phyloP scores from a whole-genome alignment of 805 yeast species.

The Metschnikowia lochheadii region DNA sequence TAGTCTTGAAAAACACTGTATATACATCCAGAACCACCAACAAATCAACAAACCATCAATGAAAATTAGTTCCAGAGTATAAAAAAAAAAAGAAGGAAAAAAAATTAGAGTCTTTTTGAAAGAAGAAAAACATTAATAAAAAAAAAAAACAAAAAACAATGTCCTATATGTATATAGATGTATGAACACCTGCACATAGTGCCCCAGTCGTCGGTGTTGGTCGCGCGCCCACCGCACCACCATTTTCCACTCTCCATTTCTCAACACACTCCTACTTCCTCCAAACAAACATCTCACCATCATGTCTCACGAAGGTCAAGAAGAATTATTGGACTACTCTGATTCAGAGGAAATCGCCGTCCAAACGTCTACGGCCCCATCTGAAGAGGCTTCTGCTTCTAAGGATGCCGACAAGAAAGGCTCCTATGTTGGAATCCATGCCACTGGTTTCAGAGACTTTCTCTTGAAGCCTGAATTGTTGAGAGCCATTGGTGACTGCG shows the following conservation, averaged over 20 bases:
- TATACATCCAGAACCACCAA: too few relatives aligned
- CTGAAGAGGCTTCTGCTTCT: slow-evolving; percentile 48
- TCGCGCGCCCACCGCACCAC: slow-evolving; percentile 5
- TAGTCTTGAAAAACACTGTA: too few relatives aligned
- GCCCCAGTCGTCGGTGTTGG: background rate
- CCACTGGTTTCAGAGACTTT: slow-evolving; percentile 98
- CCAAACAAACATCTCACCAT: slow-evolving; percentile 6
- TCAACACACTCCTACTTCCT: slow-evolving; percentile 1
- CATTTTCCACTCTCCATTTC: slow-evolving; percentile 1
- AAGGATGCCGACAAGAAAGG: slow-evolving; percentile 83
- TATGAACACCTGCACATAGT: background rate
- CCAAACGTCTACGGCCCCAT: slow-evolving; percentile 45
- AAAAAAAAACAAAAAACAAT: too few relatives aligned
- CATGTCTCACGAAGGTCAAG: slow-evolving; percentile 97
- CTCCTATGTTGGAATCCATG: slow-evolving; percentile 95
- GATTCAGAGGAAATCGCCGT: slow-evolving; percentile 95
- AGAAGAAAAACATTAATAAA: too few relatives aligned
- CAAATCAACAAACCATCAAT: too few relatives aligned
- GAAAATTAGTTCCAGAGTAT: too few relatives aligned
- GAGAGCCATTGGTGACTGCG: slow-evolving; percentile 98
- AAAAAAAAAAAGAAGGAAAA: too few relatives aligned
- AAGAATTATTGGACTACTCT: slow-evolving; percentile 97
- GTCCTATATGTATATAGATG: too few relatives aligned
- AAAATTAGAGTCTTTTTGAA: too few relatives aligned
- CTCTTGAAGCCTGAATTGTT: slow-evolving; percentile 92